Percentiles rank a stretch among this genome's conserved stretches.
These are phyloP conservation scores for Boletus austroedulis DNA, from an alignment of 1,284 basidiomycete genomes.

Conservation along the genomic window DNA sequence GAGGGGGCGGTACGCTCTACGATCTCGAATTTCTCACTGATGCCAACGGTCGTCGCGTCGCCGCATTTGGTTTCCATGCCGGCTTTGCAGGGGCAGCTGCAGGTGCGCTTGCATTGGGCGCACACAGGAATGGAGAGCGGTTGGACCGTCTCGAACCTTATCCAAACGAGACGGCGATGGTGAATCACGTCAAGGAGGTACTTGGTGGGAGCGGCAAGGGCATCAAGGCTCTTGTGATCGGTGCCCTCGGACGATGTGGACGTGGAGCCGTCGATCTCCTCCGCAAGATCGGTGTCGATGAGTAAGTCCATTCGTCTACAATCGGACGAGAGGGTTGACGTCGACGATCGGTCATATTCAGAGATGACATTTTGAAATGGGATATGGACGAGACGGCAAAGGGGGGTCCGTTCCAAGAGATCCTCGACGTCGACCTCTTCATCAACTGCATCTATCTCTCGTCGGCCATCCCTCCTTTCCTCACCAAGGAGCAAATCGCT, in stretches of 20 bases:
- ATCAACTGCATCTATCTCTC: too few species aligned
- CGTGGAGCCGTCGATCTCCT: conserved; percentile 96
- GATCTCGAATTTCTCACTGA: conserved; percentile 98
- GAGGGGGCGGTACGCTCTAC: conserved; percentile 87
- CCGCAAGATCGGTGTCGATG: conserved; percentile 88
- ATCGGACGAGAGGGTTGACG: background rate
- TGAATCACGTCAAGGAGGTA: conserved; percentile 63
- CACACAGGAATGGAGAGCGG: conserved; percentile 58
- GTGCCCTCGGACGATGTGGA: conserved; percentile 94
- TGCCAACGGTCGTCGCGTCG: conserved; percentile 82
- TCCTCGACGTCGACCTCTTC: too few species aligned
- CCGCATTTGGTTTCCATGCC: conserved; percentile 99
- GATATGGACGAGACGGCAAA: conserved; percentile 96
- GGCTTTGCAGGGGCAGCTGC: conserved; percentile 98
- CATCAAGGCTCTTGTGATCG: conserved; percentile 90
- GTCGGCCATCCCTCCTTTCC: too few species aligned
- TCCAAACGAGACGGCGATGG: conserved; percentile 80
- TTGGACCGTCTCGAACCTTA: conserved; percentile 78
- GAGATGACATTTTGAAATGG: conserved; percentile 96
- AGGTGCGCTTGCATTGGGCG: conserved; percentile 81
- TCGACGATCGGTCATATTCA: conserved; percentile 33
- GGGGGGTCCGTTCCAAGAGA: too few species aligned
- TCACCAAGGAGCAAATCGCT: too few species aligned
- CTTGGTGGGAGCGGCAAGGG: conserved; percentile 74
- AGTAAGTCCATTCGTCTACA: conserved; percentile 52